These are phyloP conservation scores for Hygrophorus pudorinus DNA, from an alignment of 768 basidiomycete genomes.

Conservation along the genomic window DNA sequence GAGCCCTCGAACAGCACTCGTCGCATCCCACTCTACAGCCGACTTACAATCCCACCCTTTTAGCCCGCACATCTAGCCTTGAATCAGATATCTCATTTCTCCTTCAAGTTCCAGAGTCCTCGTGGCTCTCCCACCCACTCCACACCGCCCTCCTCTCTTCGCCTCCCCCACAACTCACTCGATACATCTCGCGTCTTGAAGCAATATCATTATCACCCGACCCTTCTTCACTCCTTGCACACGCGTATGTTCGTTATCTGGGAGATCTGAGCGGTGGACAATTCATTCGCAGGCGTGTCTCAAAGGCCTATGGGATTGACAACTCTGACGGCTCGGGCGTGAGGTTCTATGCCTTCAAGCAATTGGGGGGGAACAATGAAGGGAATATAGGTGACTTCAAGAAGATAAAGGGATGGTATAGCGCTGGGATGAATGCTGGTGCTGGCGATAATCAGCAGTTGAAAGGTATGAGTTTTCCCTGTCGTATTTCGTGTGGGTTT, in stretches of 20 bases:
- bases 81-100: constrained; percentile 61
- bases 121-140: constrained; percentile 49
- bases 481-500: neutral
- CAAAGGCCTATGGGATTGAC: constrained; percentile 57
- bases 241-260: constrained; percentile 76
- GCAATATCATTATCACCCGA: constrained; percentile 34
- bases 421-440: constrained; percentile 42
- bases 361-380: constrained; percentile 37
- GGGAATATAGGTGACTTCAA: constrained; percentile 47
- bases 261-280: constrained; percentile 79
- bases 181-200: constrained; percentile 46
- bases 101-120: constrained; percentile 35
- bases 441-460: constrained; percentile 28
- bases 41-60: constrained; percentile 61
- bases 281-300: constrained; percentile 49
- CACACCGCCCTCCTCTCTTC: constrained; percentile 33
- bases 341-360: constrained; percentile 61
- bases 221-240: constrained; percentile 53
- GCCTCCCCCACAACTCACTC: constrained; percentile 37
- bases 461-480: constrained; percentile 27
- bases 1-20: constrained; percentile 47
- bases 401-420: constrained; percentile 67
- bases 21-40: constrained; percentile 53
- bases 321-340: constrained; percentile 41
- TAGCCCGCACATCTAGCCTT: constrained; percentile 50